These are phyloP conservation scores for Cyclanthera cordifolia DNA, from an alignment of 306 rosid genomes.

Conservation along the genomic window DNA sequence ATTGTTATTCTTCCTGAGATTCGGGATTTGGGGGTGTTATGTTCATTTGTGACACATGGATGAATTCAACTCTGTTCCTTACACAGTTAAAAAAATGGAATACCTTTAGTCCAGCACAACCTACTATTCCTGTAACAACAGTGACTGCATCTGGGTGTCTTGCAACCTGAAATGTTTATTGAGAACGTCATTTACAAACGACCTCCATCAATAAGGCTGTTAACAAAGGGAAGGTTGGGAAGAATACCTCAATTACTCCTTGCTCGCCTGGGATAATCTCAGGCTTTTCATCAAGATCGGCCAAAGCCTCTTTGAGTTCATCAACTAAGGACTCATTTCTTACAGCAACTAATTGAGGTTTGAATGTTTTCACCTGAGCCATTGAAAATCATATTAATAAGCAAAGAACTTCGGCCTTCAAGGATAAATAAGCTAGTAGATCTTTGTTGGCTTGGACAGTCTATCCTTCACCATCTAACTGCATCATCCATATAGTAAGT, in stretches of 20 bases:
- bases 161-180: slow-evolving; percentile 54
- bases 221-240: slow-evolving; percentile 9
- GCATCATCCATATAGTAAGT: no score
- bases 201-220: neutral
- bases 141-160: slow-evolving; percentile 93
- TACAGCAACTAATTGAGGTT: slow-evolving; percentile 85
- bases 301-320: slow-evolving; percentile 85
- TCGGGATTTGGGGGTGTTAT: neutral
- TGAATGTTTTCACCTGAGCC: slow-evolving; percentile 72
- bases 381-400: slow-evolving; percentile 4
- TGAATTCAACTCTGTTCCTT: neutral
- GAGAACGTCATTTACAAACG: neutral
- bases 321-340: slow-evolving; percentile 72
- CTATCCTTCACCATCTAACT: no score
- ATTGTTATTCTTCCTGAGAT: neutral
- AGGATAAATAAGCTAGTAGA: neutral
- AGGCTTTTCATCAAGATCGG: slow-evolving; percentile 65
- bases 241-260: slow-evolving; percentile 77
- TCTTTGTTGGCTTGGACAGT: no score
- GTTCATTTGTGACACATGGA: neutral
- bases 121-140: slow-evolving; percentile 94
- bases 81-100: neutral
- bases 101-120: slow-evolving; percentile 98
- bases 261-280: slow-evolving; percentile 97
- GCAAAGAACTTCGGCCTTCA: neutral